These are phyloP conservation scores for Amoebophrya sp. DNA, from an alignment of 169 alveolate genomes.

Conservation along the genomic window DNA sequence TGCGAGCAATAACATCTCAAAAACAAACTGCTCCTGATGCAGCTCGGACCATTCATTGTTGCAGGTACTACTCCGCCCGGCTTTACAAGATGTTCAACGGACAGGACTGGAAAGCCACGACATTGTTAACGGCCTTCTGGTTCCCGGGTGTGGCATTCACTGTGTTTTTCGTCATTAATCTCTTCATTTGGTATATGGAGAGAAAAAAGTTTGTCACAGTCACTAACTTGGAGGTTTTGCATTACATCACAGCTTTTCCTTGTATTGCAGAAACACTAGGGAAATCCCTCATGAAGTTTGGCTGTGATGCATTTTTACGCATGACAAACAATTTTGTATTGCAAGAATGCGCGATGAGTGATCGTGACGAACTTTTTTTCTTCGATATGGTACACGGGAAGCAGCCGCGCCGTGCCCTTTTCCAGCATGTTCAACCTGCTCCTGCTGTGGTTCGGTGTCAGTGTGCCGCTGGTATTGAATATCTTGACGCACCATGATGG, in stretches of 20 bases:
- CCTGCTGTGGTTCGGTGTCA: constrained; percentile 68
- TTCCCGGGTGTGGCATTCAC: constrained; percentile 63
- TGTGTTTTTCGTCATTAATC: constrained; percentile 59
- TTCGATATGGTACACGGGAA: neutral
- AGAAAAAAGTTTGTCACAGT: no score
- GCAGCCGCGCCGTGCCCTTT: constrained; percentile 55
- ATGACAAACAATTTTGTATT: no score
- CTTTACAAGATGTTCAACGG: constrained; percentile 51
- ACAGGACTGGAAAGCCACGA: constrained; percentile 49
- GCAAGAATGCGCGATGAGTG: no score
- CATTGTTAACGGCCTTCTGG: constrained; percentile 39
- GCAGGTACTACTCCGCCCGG: constrained; percentile 46
- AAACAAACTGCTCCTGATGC: neutral
- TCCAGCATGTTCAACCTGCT: constrained; percentile 57
- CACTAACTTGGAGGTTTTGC: no score
- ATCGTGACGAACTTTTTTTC: no score
- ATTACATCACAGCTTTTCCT: no score
- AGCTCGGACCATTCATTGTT: neutral
- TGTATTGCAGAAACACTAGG: no score
- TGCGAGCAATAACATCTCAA: neutral
- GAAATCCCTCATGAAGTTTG: no score
- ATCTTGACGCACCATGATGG: no score
- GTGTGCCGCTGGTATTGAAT: constrained; percentile 60
- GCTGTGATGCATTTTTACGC: no score
- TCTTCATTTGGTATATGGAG: constrained; percentile 50